phyloP scores from a whole-genome alignment of 345 rosid genomes.

The Eucalyptus coolabah region DNA sequence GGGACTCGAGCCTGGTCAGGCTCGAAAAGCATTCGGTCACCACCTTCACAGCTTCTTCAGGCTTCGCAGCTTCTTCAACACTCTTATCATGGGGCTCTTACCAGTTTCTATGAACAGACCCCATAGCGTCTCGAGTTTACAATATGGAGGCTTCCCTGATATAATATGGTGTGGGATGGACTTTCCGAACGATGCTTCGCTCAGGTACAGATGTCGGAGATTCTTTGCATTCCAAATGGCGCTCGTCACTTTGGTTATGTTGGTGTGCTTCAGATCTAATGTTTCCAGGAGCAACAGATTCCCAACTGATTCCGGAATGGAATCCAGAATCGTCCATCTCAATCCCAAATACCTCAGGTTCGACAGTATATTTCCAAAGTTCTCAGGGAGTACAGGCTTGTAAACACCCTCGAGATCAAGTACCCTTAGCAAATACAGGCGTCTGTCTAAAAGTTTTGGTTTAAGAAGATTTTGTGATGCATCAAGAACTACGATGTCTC shows the following conservation, averaged over 20 bases:
- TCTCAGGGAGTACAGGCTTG: conserved; percentile 6
- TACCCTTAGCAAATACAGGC: not conserved
- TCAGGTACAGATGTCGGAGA: conserved; percentile 13
- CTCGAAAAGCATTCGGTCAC: not conserved
- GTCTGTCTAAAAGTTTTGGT: not conserved
- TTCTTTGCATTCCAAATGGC: conserved; percentile 2
- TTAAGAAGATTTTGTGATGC: not conserved
- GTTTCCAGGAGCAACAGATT: conserved; percentile 12
- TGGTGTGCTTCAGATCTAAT: conserved; percentile 24
- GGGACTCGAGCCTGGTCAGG: not conserved
- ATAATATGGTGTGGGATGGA: not conserved
- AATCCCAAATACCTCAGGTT: conserved; percentile 16
- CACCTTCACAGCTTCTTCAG: conserved; percentile 2
- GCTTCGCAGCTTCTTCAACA: not conserved
- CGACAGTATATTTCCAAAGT: not conserved
- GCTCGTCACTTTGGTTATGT: conserved; percentile 1
- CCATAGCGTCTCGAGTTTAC: conserved; percentile 8
- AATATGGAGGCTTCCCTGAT: no score
- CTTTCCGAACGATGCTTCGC: not conserved
- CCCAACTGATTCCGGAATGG: conserved; percentile 8
- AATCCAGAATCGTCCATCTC: conserved; percentile 6
- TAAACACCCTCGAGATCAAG: conserved; percentile 19
- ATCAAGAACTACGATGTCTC: not conserved
- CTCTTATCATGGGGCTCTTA: not conserved
- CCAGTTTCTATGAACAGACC: conserved; percentile 5